Base-by-base conservation (phyloP, 2,329 filamentous ascomycete species). In the Ascochyta koolunga region DNA sequence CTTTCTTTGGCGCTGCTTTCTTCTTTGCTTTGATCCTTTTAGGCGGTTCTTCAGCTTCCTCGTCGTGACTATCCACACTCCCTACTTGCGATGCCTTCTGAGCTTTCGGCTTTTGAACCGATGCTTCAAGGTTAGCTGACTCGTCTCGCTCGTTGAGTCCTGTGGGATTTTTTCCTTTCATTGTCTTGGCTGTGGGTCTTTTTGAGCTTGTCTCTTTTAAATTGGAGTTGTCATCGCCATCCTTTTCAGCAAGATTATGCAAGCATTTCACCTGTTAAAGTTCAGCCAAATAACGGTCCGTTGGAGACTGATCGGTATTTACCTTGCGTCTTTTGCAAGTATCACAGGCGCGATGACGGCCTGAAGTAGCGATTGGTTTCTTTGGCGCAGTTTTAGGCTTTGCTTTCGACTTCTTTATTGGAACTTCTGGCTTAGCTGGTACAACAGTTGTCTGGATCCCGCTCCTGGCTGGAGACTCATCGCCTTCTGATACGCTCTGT, bases 21-120 rank as follows among this genome's bases (percentile, higher is more conserved):
- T 60, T 62, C 24, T 48, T 52, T 1, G 48, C 13, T 4, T 46
- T 54, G 11, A 44, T 2, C 31, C 52, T 58, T 15, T 60, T 56
- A 4, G 52, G 16, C 5, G 9, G 25, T 11, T 40, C 8, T 24
- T 31, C 24, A 13, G 11, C 4, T 11, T 27, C n/a, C 15, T 18
- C n/a, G 13, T 22, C 18, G 18, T 19, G 9, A 21, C 24, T 5
- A 2, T 44, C 9, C 10, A 15, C 18, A 25, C n/a, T 18, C 3
- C 22, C 22, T 7, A 13, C 15, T 16, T 22, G 29, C 27, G n/a
- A n/a, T n/a, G 6, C 32, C n/a, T 10, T 7, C 11, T 16, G 32
- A 35, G n/a, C 9, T 18, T 35, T n/a, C n/a, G 32, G n/a, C 2
- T 35, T 19, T 7, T 2, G 6, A 35, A 4, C 39, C 16, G 43